Base-by-base conservation (phyloP, 176 grass and related monocot species). In the Musa schizocarpa region DNA sequence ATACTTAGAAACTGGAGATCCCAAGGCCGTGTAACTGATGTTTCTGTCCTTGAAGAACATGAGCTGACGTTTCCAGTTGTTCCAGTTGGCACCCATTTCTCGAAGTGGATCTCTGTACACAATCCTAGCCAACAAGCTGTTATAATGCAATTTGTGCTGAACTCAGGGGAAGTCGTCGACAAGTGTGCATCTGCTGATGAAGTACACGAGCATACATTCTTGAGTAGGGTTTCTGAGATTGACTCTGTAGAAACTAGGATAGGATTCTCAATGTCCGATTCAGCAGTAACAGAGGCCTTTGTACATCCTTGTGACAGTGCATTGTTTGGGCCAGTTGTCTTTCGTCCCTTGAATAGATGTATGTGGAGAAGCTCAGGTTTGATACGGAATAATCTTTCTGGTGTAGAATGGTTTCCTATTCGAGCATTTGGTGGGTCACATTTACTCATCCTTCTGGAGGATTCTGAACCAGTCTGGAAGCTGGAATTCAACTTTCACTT, bases 361-460 rank as follows among this genome's bases (percentile, higher is more conserved):
- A 89, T 79, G 66, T 99, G 95, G 95, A 91, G 82, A 59, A 94
- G 82, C 80, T 91, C 89, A 79, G 83, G 58, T 76, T 83, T 94
- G 76, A 92, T 99, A 77, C 82, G 90, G 75, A 99, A 83, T 73
- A 94, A 99, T 63, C 56, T 99, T 11, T 91, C 95, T 2, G 90
- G 95, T 9, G 67, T 94, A 79, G 95, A 99, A 81, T 84, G 79
- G 91, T 63, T 99, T 19, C 87, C 90, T 68, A 80, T 94, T 72
- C 69, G n/a, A 77, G 95, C 82, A 74, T 79, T 85, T 87, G 95
- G 95, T 43, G 95, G 95, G 8, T 80, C 84, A 3, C 88, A 89
- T 76, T 87, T 86, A 48, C 78, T 99, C 56, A 76, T 83, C 21
- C 86, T 99, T 84, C 75, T 99, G 20, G 95, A 99, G 77, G 95